Conservation (phyloP, 2,329 filamentous ascomycete species). For the Exophiala sideris region DNA sequence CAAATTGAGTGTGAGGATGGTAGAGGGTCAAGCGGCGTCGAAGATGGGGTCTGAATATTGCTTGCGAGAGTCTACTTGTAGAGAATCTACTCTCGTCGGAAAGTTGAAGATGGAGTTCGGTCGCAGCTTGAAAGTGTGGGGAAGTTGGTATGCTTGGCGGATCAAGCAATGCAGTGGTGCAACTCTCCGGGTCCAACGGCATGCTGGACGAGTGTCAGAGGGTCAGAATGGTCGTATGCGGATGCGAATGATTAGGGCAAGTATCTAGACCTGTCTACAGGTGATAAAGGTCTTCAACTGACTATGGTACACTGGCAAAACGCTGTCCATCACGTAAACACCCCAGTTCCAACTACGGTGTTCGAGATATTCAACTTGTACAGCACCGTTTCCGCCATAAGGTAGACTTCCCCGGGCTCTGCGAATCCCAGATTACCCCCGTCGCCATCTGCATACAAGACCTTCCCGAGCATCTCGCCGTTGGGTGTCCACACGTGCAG, state of each 20-base stretch:
- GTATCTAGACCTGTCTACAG: no score
- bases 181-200: no score
- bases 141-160: neutral
- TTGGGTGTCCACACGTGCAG: conserved; percentile 51
- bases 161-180: neutral
- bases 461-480: conserved; percentile 54
- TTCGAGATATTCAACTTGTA: neutral
- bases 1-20: neutral
- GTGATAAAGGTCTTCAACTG: no score
- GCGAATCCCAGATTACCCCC: conserved; percentile 50
- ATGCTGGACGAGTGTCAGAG: no score
- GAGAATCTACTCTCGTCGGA: neutral
- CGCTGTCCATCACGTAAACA: neutral
- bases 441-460: conserved; percentile 46
- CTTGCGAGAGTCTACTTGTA: neutral
- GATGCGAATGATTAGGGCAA: no score
- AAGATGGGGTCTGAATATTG: neutral
- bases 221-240: no score
- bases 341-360: neutral
- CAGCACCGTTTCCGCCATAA: conserved; percentile 8
- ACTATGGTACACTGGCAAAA: no score
- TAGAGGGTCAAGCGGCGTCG: no score
- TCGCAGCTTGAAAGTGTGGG: neutral
- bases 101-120: no score
- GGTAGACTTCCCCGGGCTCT: conserved; percentile 9